Evolutionary conservation across 1,284 basidiomycete genomes (phyloP), one percentile per base, ranked within the genome.

Genomic region (Termitomyces sp.): DNA sequence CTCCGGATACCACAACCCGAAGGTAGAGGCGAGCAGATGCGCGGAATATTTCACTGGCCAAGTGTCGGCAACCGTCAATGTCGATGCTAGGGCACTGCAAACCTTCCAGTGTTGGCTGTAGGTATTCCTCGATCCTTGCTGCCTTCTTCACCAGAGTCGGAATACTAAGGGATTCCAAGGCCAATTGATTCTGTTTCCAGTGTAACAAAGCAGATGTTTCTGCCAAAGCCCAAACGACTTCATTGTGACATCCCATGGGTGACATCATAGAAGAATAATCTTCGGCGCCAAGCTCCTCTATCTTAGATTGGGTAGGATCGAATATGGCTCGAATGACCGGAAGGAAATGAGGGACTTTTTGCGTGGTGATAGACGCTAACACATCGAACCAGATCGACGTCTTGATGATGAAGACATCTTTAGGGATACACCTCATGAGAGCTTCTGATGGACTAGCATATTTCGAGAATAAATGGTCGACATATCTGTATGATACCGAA

Each of bases 321-420:
- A 84, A 88, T 40, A 91, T 70, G 11, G 68, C 66, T 31, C 78
- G 72, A 62, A 89, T 85, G 31, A 77, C 72, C 0, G 65, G 46
- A 24, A 86, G 66, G 64, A 91, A 83, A 37, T 72, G 68, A 7
- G 88, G 88, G 2, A 71, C 62, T 56, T 75, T 63, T 57, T 79
- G 73, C 21, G 80, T 81, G 6, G 88, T 88, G 39, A 88, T 78
- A 1, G 84, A 81, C 5, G 86, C 86, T 39, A 91, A 74, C 37
- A 91, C 87, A 66, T 92, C 89, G 62, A 89, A 90, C 89, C 89
- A 91, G 56, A 92, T 83, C 37, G 87, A 81, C 21, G 87, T 86
- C 66, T 87, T 87, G 67, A 91, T 77, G 60, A 91, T 83, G 66
- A 89, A 90, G 70, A 78, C 64, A 70, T 75, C 65, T 71, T 71